Conservation (phyloP, 2,329 filamentous ascomycete species). For the Fusarium luffae region DNA sequence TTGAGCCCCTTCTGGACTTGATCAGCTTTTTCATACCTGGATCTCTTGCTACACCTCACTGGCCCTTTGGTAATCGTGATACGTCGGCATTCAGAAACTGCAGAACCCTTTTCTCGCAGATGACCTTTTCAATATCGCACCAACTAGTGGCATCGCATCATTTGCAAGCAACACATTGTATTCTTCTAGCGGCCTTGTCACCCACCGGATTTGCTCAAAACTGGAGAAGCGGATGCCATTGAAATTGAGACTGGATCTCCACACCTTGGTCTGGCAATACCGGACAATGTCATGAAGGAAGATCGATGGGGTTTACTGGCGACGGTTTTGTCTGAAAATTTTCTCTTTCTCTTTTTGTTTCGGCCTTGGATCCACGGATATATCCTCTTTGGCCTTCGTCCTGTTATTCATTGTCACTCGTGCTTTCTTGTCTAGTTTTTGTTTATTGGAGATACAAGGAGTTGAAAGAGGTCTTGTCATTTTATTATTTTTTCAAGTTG, state of each 20-base stretch:
- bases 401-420: slow-evolving; percentile 2
- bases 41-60: slow-evolving; percentile 28
- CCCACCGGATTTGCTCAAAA: slow-evolving; percentile 2
- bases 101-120: not conserved
- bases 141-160: not conserved
- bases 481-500: not conserved
- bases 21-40: slow-evolving; percentile 15
- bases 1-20: not conserved
- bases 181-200: not conserved
- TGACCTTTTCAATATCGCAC: not conserved
- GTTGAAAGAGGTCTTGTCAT: slow-evolving; percentile 2
- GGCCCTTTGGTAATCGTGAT: slow-evolving; percentile 23
- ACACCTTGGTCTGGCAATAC: not conserved
- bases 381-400: not conserved
- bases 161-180: not conserved
- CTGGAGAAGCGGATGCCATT: not conserved
- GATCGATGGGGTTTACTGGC: not conserved
- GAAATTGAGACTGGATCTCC: not conserved
- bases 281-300: not conserved
- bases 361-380: slow-evolving; percentile 16
- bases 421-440: not conserved
- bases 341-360: not conserved
- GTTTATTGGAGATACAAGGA: slow-evolving; percentile 9
- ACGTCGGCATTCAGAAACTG: slow-evolving; percentile 5
- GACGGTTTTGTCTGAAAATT: not conserved